Percentiles rank a stretch among this genome's conserved stretches.
Evolutionary conservation across 1,139 yeast genomes (phyloP).

Genomic region (Candida sojae): DNA sequence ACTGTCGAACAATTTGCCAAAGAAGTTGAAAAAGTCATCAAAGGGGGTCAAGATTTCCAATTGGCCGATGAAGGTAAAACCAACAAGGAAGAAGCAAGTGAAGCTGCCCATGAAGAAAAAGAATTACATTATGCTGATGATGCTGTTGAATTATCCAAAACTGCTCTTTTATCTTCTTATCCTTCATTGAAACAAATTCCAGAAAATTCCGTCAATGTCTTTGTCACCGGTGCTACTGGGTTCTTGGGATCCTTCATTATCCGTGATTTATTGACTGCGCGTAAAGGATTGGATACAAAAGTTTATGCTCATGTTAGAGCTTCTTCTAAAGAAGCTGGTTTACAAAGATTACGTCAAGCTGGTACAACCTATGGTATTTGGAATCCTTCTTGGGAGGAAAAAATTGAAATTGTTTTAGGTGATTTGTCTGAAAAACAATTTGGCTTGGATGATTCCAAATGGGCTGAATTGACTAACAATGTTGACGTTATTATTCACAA

Average conservation of each 20-base stretch:
- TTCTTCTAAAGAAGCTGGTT: slow-evolving; percentile 60
- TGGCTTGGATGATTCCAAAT: slow-evolving; percentile 61
- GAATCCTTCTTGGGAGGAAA: slow-evolving; percentile 60
- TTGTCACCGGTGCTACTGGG: slow-evolving; percentile 96
- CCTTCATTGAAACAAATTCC: slow-evolving; percentile 31
- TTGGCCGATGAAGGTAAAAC: slow-evolving; percentile 35
- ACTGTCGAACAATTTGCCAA: slow-evolving; percentile 77
- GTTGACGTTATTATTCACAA: slow-evolving; percentile 90
- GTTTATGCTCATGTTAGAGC: slow-evolving; percentile 94
- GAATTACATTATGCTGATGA: slow-evolving; percentile 68
- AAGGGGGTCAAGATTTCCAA: slow-evolving; percentile 48
- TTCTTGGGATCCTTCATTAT: slow-evolving; percentile 90
- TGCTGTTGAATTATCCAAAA: slow-evolving; percentile 58
- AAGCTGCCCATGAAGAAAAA: slow-evolving; percentile 20
- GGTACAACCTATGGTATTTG: slow-evolving; percentile 86
- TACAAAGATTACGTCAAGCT: slow-evolving; percentile 75
- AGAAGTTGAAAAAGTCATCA: slow-evolving; percentile 61
- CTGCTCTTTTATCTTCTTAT: slow-evolving; percentile 44
- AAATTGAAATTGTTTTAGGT: slow-evolving; percentile 77
- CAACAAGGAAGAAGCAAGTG: slow-evolving; percentile 5
- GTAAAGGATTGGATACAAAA: slow-evolving; percentile 45
- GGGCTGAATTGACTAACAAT: slow-evolving; percentile 56
- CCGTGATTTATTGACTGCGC: slow-evolving; percentile 64
- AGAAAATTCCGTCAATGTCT: slow-evolving; percentile 55
- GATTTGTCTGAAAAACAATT: slow-evolving; percentile 72